Percentiles rank a stretch among this genome's conserved stretches.
Conservation (phyloP, 2,329 filamentous ascomycete genomes). For the Sporothrix protearum region DNA sequence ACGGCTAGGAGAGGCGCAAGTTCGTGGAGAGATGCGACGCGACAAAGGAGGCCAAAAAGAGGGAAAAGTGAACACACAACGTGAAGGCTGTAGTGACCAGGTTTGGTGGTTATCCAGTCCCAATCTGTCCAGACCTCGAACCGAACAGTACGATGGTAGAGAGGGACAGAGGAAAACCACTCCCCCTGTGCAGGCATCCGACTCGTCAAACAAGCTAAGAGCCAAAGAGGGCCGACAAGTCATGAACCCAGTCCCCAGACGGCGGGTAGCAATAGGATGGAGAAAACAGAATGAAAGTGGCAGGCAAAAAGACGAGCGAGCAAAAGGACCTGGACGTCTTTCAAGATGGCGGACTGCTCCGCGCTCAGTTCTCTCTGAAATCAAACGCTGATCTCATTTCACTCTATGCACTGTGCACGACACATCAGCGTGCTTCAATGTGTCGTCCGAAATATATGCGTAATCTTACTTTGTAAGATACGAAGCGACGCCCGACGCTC, state of each 20-base stretch:
- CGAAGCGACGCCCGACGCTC: background rate
- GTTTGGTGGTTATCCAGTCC: background rate
- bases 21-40: background rate
- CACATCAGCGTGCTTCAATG: background rate
- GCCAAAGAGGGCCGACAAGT: background rate
- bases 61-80: background rate
- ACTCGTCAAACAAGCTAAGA: background rate
- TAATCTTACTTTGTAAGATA: too few relatives aligned
- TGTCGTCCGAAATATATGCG: background rate
- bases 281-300: background rate
- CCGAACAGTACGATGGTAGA: background rate
- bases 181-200: background rate
- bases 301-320: background rate
- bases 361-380: slow-evolving; percentile 14
- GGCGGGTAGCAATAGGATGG: background rate
- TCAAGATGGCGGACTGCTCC: background rate
- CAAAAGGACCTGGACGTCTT: background rate
- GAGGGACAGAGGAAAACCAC: background rate
- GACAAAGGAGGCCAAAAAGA: background rate
- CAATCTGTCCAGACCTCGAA: background rate
- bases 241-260: background rate
- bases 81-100: background rate
- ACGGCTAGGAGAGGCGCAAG: background rate
- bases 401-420: background rate
- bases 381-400: slow-evolving; percentile 17